Evolutionary conservation across 768 basidiomycete species (phyloP), one percentile per base, ranked within the genome.

Genomic region (Serendipita sp.): DNA sequence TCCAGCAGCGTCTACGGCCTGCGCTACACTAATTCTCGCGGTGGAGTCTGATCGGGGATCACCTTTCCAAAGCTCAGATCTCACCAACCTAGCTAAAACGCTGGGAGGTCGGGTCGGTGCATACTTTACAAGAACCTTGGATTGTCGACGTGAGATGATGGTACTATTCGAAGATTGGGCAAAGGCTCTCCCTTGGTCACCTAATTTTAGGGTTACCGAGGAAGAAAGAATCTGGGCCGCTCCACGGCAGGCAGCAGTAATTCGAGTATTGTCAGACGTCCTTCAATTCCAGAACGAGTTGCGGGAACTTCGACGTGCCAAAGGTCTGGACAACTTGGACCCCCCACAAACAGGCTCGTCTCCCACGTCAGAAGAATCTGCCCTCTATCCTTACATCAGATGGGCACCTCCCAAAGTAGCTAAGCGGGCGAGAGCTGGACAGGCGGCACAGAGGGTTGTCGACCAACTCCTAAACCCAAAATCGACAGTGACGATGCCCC

Each of bases 1-100:
- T 65, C 77, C 76, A 62, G 75, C 77, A 45, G 74, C 74, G 3
- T 76, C 80, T 16, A 78, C 83, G 2, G 86, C 88, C 3, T 85
- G 85, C 70, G 89, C 86, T 13, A 70, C 88, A 5, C 75, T 88
- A 65, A 77, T 91, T 30, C 78, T 89, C 63, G 81, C 85, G 0
- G 73, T 89, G 41, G 90, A 92, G 76, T 83, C 83, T 2, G 86
- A 86, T 68, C 2, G 35, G 16, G 56, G 56, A 8, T n/a, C 10
- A 11, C 28, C 56, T 37, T 8, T 60, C 10, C 35, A 30, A 10
- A 24, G 16, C 16, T 24, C 56, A 1, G 16, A 24, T 4, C 16
- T 37, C 24, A 16, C 56, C 3, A 60, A 11, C 7, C 18, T 60
- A 37, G 56, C 34, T 35, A 38, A 60, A 30, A 28, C 18, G 8